A percentile compares a stretch with the other conserved stretches of the same genome.
phyloP scores from a whole-genome alignment of 2,329 filamentous ascomycete genomes.

The Dendryphion nanum region DNA sequence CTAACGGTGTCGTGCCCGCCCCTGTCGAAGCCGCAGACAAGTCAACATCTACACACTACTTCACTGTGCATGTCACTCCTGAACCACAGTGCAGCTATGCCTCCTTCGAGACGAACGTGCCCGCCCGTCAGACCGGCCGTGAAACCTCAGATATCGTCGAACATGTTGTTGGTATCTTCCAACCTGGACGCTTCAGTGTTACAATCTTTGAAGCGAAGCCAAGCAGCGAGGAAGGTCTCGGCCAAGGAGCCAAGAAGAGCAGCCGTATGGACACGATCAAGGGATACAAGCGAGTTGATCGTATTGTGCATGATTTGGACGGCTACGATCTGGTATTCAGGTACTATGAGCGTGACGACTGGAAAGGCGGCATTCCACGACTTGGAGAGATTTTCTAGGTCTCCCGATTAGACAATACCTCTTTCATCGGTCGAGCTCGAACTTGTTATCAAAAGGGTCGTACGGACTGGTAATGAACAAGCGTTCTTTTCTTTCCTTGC shows the following conservation, averaged over 20 bases:
- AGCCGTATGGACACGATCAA: constrained; percentile 70
- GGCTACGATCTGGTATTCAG: constrained; percentile 96
- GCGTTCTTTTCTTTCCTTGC: no score
- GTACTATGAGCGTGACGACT: constrained; percentile 91
- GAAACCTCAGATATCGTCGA: constrained; percentile 89
- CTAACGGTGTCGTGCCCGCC: constrained; percentile 90
- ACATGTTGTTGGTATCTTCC: constrained; percentile 94
- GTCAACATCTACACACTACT: constrained; percentile 67
- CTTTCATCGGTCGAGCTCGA: no score
- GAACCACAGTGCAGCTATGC: constrained; percentile 97
- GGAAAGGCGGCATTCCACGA: constrained; percentile 63
- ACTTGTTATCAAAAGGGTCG: no score
- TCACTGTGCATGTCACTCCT: constrained; percentile 96
- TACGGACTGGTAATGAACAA: no score
- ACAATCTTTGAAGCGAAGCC: constrained; percentile 92
- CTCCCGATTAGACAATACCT: no score
- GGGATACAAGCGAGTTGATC: constrained; percentile 86
- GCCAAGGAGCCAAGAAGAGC: constrained; percentile 42
- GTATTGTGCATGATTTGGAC: constrained; percentile 95
- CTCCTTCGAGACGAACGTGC: constrained; percentile 97
- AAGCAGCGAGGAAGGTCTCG: constrained; percentile 40
- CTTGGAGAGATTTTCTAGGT: constrained; percentile 61
- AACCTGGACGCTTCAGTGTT: constrained; percentile 94
- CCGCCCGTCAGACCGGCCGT: constrained; percentile 80
- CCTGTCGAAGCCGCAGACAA: constrained; percentile 51